Conservation (phyloP, 306 rosid species). For the Rubus parviflorus region DNA sequence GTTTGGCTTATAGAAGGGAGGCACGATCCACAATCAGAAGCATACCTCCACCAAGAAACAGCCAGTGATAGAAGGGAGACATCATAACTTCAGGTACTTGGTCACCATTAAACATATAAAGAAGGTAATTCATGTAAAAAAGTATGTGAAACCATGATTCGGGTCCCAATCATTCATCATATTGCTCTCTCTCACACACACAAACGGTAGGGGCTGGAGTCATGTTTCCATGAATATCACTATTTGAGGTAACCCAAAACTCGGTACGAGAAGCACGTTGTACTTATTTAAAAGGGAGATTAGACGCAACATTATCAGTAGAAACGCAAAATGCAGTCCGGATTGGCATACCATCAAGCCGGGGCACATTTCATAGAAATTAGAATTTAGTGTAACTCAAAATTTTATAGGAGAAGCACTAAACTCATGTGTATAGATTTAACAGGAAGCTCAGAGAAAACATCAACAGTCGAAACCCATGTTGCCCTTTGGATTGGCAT, state of each 20-base stretch:
- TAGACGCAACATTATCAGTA: background rate
- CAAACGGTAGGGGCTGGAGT: background rate
- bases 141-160: background rate
- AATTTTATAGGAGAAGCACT: background rate
- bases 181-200: background rate
- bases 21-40: slow-evolving; percentile 2
- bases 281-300: background rate
- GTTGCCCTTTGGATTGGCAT: background rate
- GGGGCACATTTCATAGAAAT: background rate
- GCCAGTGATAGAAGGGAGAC: background rate
- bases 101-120: background rate
- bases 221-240: background rate
- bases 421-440: background rate
- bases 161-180: slow-evolving; percentile 2
- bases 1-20: background rate
- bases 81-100: background rate
- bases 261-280: background rate
- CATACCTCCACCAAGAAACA: background rate
- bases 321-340: background rate
- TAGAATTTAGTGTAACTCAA: background rate
- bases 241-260: background rate
- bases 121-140: background rate
- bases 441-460: background rate
- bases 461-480: background rate
- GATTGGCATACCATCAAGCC: background rate